Evolutionary conservation across 306 rosid genomes (phyloP), one percentile per base, ranked within the genome.

Genomic region (Cucumis melo): DNA sequence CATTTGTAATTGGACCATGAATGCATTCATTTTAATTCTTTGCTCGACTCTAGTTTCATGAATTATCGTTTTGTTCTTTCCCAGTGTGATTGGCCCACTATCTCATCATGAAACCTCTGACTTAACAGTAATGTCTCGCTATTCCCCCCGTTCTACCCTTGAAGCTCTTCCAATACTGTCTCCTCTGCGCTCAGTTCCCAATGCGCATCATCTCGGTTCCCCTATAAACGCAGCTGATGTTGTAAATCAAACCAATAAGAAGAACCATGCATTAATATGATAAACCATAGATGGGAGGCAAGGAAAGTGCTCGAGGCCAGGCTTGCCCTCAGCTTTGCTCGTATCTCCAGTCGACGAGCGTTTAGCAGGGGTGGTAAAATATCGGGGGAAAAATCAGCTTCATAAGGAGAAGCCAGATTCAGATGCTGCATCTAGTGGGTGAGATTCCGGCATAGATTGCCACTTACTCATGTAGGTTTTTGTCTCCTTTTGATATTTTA

Each of bases 61-160:
- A 75, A 77, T 74, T 57, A 64, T 82, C 79, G 64, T 77, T 78
- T 85, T 80, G 60, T 78, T 78, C 81, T 81, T 79, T 82, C 79
- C 73, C 81, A 62, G 83, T 62, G 81, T 78, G 64, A 81, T 64
- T 78, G 86, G 83, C 64, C 80, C 81, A 73, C 77, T 58, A 71
- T 80, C 78, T 81, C 62, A 77, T 79, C 59, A 16, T 36, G 78
- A 74, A 77, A 78, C 85, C 80, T 83, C 78, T 21, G 78, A 82
- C 77, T 39, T 79, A 48, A 80, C 80, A 68, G 87, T 76, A 81
- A 84, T 84, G 41, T 79, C 72, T 8, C 65, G 59, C 13, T 56
- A 73, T 78, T 83, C 84, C 19, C 84, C 84, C 80, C 84, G 64
- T 81, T 84, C 85, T 61, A 80, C 79, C 71, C 83, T 82, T 24